These are phyloP conservation scores for Cryptosporidium ubiquitum DNA, from an alignment of 169 alveolate genomes.

Conservation along the genomic window DNA sequence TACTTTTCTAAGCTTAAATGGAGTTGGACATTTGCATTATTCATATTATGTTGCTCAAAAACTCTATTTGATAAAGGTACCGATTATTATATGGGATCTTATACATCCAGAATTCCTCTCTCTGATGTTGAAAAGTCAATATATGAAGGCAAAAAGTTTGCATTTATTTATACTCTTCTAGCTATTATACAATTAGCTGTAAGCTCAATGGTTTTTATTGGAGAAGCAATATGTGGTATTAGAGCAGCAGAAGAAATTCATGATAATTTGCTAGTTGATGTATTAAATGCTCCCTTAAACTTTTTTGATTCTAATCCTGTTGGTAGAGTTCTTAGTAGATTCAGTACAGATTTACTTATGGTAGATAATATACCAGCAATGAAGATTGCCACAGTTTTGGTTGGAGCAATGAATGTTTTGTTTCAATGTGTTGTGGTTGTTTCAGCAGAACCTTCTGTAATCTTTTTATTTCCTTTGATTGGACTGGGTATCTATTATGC, in stretches of 20 bases:
- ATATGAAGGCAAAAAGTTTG: slow-evolving; percentile 51
- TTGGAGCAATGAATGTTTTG: slow-evolving; percentile 73
- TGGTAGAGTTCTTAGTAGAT: slow-evolving; percentile 81
- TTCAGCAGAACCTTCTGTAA: slow-evolving; percentile 59
- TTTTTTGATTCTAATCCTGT: slow-evolving; percentile 82
- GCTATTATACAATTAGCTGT: slow-evolving; percentile 21
- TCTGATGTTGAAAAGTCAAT: slow-evolving; percentile 20
- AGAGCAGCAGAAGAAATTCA: slow-evolving; percentile 74
- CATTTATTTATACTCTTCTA: slow-evolving; percentile 3
- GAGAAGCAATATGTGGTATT: slow-evolving; percentile 76
- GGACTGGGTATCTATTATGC: slow-evolving; percentile 67
- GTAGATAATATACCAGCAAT: slow-evolving; percentile 77
- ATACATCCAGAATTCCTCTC: slow-evolving; percentile 48
- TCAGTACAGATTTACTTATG: slow-evolving; percentile 79
- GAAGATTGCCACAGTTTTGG: slow-evolving; percentile 75
- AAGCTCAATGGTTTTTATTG: slow-evolving; percentile 68
- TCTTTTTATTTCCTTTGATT: slow-evolving; percentile 75
- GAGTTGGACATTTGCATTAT: slow-evolving; percentile 52
- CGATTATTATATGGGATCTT: slow-evolving; percentile 68
- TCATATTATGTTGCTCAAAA: slow-evolving; percentile 25
- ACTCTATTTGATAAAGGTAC: slow-evolving; percentile 72
- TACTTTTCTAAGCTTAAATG: slow-evolving; percentile 62
- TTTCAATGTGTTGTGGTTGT: slow-evolving; percentile 75
- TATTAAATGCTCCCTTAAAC: slow-evolving; percentile 78
- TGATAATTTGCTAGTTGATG: slow-evolving; percentile 62